Percentiles rank a stretch among this genome's conserved stretches.
Conservation (phyloP, 768 basidiomycete genomes). For the Termitomyces sp. region DNA sequence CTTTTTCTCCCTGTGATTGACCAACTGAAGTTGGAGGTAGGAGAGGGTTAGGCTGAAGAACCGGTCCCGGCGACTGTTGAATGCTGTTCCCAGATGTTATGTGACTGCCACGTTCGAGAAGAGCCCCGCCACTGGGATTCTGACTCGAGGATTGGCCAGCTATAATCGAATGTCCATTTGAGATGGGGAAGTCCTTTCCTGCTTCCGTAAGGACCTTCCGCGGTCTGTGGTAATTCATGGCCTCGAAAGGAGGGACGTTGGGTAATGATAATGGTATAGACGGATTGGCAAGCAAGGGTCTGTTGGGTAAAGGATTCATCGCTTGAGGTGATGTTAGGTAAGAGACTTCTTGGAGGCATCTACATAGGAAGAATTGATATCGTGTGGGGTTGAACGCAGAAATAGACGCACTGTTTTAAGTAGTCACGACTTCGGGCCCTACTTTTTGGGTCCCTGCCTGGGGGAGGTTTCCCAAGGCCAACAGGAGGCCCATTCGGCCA, state of each 20-base stretch:
- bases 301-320: slow-evolving; percentile 92
- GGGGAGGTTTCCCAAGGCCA: slow-evolving; percentile 63
- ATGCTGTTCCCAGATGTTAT: slow-evolving; percentile 36
- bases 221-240: slow-evolving; percentile 71
- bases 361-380: slow-evolving; percentile 23
- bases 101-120: slow-evolving; percentile 49
- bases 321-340: slow-evolving; percentile 97
- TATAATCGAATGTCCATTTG: slow-evolving; percentile 56
- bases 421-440: slow-evolving; percentile 94
- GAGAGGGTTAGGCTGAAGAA: slow-evolving; percentile 26
- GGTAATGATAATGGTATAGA: slow-evolving; percentile 61
- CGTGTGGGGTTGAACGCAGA: slow-evolving; percentile 3
- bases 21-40: slow-evolving; percentile 25
- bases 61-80: slow-evolving; percentile 18
- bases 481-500: slow-evolving; percentile 40
- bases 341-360: slow-evolving; percentile 96
- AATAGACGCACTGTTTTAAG: slow-evolving; percentile 78
- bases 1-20: slow-evolving; percentile 29
- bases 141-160: slow-evolving; percentile 48
- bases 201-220: slow-evolving; percentile 76
- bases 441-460: slow-evolving; percentile 91
- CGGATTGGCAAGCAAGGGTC: slow-evolving; percentile 67
- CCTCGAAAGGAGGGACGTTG: slow-evolving; percentile 70
- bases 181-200: slow-evolving; percentile 61
- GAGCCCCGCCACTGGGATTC: slow-evolving; percentile 35